A percentile compares a stretch with the other conserved stretches of the same genome.
Conservation (phyloP, 371 early-diverging fungal species). For the Quaeritorhiza haematococci region DNA sequence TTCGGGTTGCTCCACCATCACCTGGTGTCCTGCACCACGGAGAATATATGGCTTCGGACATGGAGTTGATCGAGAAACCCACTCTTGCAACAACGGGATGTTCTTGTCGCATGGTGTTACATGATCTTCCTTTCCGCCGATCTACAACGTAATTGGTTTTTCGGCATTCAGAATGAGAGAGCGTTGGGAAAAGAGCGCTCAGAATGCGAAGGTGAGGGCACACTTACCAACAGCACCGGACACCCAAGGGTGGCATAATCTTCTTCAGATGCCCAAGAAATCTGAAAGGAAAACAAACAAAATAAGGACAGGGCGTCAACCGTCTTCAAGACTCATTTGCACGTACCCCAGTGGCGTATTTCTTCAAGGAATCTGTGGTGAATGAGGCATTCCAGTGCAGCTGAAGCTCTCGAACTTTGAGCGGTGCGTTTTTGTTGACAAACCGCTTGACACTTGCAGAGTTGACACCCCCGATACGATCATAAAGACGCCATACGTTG, state of each 20-base stretch:
- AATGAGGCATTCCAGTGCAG: conserved; percentile 59
- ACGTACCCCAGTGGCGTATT: conserved; percentile 44
- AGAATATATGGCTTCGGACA: conserved; percentile 50
- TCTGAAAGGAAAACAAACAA: no score
- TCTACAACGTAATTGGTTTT: no score
- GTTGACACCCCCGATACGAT: conserved; percentile 58
- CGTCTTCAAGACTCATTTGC: not conserved
- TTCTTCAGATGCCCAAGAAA: conserved; percentile 38
- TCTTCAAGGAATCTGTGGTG: conserved; percentile 50
- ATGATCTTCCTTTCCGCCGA: conserved; percentile 50
- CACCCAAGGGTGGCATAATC: conserved; percentile 47
- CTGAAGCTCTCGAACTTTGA: conserved; percentile 48
- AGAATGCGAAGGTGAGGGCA: no score
- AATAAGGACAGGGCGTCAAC: no score
- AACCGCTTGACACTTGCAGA: conserved; percentile 59
- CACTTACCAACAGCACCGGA: conserved; percentile 55
- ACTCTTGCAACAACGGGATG: conserved; percentile 42
- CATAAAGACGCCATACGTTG: conserved; percentile 48
- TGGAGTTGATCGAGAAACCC: conserved; percentile 17
- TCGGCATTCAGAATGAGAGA: no score
- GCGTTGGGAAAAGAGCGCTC: no score
- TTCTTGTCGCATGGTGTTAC: conserved; percentile 40
- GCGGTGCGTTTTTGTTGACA: conserved; percentile 40
- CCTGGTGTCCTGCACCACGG: conserved; percentile 58
- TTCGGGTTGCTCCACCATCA: conserved; percentile 63